Percentiles rank a stretch among this genome's conserved stretches.
Evolutionary conservation across 75 land plant species (phyloP).

Genomic region (Pseudotsuga menziesii): DNA sequence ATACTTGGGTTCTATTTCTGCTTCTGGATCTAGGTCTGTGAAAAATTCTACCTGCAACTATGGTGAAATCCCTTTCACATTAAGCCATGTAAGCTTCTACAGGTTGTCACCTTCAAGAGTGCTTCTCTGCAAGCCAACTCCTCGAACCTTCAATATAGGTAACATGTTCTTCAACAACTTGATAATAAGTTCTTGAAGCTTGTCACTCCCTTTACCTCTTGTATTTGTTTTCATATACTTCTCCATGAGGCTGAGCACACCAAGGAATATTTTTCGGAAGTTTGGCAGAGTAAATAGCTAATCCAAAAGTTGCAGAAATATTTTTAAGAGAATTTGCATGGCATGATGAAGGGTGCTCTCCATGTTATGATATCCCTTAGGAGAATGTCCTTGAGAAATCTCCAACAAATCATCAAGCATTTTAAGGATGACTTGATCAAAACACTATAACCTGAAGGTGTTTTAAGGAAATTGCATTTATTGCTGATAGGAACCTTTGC

Average conservation of each 20-base stretch:
- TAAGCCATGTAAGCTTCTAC: constrained; percentile 97
- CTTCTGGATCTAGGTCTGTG: constrained; percentile 31
- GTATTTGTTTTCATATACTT: constrained; percentile 66
- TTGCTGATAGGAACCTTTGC: constrained; percentile 61
- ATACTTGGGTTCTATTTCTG: no score
- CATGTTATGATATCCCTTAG: constrained; percentile 81
- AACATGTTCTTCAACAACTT: constrained; percentile 77
- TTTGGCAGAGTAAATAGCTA: constrained; percentile 40
- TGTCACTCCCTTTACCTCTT: constrained; percentile 70
- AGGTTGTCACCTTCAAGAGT: constrained; percentile 81
- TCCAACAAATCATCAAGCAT: constrained; percentile 84
- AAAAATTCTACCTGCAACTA: constrained; percentile 69
- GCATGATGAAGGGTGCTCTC: constrained; percentile 70
- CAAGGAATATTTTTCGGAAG: constrained; percentile 75
- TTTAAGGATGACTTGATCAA: constrained; percentile 68
- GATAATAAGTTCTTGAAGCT: constrained; percentile 76
- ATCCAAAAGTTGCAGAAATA: constrained; percentile 63
- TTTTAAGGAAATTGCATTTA: constrained; percentile 50
- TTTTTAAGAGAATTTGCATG: constrained; percentile 69
- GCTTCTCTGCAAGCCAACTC: constrained; percentile 51
- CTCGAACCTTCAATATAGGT: constrained; percentile 60
- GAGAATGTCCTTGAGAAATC: constrained; percentile 55
- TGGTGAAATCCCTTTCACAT: constrained; percentile 71
- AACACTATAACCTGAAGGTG: constrained; percentile 60
- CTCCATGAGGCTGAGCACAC: constrained; percentile 76